These are phyloP conservation scores for Malus fusca DNA, from an alignment of 306 rosid genomes.

Conservation along the genomic window DNA sequence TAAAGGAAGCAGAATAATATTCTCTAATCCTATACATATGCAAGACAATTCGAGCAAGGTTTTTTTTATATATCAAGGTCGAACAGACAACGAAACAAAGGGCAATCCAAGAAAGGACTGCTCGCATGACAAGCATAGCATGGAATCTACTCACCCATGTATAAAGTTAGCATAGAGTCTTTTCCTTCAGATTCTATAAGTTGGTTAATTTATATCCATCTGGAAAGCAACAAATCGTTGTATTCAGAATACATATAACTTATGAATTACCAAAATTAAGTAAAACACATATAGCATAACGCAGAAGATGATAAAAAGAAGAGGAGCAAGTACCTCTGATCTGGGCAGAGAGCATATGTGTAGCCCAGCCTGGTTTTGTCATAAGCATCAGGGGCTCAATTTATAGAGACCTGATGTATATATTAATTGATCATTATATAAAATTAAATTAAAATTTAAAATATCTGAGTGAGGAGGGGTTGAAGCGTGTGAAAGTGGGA, in stretches of 20 bases:
- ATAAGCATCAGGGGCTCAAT: background rate
- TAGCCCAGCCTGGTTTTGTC: background rate
- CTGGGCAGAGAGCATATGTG: background rate
- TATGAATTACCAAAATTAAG: background rate
- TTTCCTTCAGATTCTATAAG: background rate
- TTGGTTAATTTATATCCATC: background rate
- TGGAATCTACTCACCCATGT: conserved; percentile 26
- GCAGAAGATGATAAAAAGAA: background rate
- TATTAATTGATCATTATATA: background rate
- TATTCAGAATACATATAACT: background rate
- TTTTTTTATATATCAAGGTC: conserved; percentile 25
- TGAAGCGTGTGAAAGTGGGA: background rate
- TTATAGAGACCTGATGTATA: background rate
- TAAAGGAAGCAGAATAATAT: background rate
- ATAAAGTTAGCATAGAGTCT: background rate
- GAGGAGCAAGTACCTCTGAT: background rate
- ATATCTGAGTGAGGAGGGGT: background rate
- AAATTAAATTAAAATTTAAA: background rate
- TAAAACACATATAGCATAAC: background rate
- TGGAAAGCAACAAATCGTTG: background rate
- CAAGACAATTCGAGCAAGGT: background rate
- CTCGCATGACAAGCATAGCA: conserved; percentile 22
- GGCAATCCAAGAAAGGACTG: conserved; percentile 16
- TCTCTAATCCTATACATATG: background rate
- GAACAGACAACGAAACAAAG: conserved; percentile 44